A percentile compares a stretch with the other conserved stretches of the same genome.
These are phyloP conservation scores for Cladobotryum protrusum DNA, from an alignment of 2,329 filamentous ascomycete species.

Conservation along the genomic window DNA sequence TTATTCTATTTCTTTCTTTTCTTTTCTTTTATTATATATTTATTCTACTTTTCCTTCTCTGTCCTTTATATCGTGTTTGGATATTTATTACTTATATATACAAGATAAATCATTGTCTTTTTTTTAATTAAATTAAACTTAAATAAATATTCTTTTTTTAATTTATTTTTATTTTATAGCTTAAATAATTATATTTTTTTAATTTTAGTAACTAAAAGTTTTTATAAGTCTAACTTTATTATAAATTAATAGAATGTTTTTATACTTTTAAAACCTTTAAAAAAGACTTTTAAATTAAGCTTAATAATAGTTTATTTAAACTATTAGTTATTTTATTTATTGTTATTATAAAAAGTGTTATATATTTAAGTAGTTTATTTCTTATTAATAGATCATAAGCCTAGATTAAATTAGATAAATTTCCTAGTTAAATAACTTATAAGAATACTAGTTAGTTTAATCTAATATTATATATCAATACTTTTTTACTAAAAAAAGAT, in stretches of 20 bases:
- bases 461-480: neutral
- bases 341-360: neutral
- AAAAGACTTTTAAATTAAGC: no score
- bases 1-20: neutral
- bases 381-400: neutral
- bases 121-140: neutral
- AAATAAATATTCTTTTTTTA: no score
- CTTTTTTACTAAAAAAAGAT: neutral
- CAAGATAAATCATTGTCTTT: no score
- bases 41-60: no score
- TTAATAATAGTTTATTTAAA: neutral
- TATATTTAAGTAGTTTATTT: neutral
- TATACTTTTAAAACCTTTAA: no score
- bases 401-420: neutral
- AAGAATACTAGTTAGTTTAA: neutral
- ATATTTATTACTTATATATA: neutral
- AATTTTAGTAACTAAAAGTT: no score
- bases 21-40: neutral
- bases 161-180: no score
- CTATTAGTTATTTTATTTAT: neutral
- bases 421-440: neutral
- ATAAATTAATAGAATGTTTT: no score
- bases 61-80: no score
- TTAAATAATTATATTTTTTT: no score
- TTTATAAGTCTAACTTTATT: no score